Base-by-base conservation (phyloP, 805 yeast genomes). In the Ascoidea rubescens region DNA sequence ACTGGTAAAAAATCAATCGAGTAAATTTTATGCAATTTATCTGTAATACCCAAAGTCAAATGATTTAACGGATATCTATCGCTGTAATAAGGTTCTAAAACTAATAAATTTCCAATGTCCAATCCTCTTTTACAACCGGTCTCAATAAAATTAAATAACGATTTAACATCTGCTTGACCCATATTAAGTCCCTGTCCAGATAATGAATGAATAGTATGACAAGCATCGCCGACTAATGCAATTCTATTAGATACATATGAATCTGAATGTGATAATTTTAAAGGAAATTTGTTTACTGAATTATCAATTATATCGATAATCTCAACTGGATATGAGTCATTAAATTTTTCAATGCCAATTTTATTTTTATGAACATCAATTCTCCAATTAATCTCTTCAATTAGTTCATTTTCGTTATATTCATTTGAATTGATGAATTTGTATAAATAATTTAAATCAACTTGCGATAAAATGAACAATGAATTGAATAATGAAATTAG, bases 101-200 rank as follows among this genome's bases (percentile, higher is more conserved):
- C 88, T 55, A 90, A 69, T 14, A 81, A 69, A 31, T 83, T 75
- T 2, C 99, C 99, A 51, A 91, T 83, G 61, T 93, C 99, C 53
- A 86, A 72, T 0, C 99, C 99, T 48, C 96, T 72, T 46, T 71
- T 70, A 2, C 78, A 68, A 0, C 95, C 95, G 7, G 56, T 70
- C 57, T 87, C 95, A 31, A 93, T 61, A 0, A 91, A 86, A 1
- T 63, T 69, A 1, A 83, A 80, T 33, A 93, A 71, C 1, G 82
- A 70, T 53, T 82, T 80, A 1, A 87, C 96, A 64, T 93, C 99
- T 31, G 84, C 82, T 65, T 90, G 97, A 21, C 99, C 99, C 96
- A 91, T 89, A 66, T 93, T 93, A 53, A 93, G 75, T 31, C 99
- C 99, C 67, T 93, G 99, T 7, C 99, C 99, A 4, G 97, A 97